Evolutionary conservation across 192 early-diverging fungal species (phyloP).

Genomic region (Backusella morwellensis): DNA sequence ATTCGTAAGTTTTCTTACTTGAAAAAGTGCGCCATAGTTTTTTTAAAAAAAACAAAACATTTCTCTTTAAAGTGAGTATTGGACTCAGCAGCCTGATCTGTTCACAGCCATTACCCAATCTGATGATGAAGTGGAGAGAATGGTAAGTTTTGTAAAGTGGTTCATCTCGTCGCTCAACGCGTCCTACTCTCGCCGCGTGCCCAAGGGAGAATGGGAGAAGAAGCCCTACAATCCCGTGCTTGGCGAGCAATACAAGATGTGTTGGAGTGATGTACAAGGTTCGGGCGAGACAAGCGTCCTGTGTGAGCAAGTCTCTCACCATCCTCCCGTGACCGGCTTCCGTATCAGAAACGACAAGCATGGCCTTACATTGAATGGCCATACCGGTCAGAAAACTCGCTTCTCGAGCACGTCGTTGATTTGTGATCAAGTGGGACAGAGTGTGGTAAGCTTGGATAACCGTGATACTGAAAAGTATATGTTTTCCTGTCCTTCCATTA

Average conservation of each 20-base stretch:
- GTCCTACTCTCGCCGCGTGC: conserved; percentile 67
- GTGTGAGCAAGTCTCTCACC: conserved; percentile 51
- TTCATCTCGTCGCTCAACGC: conserved; percentile 80
- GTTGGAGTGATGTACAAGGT: conserved; percentile 51
- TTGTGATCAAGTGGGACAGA: conserved; percentile 70
- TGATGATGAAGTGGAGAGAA: conserved; percentile 56
- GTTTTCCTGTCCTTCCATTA: conserved; percentile 67
- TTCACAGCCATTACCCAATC: conserved; percentile 67
- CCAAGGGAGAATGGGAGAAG: conserved; percentile 73
- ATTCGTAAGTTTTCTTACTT: conserved; percentile 42
- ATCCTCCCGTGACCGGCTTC: conserved; percentile 44
- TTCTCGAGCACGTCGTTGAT: conserved; percentile 74
- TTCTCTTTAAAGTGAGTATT: conserved; percentile 46
- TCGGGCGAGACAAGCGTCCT: conserved; percentile 44
- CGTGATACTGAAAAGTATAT: conserved; percentile 58
- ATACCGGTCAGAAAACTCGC: conserved; percentile 49
- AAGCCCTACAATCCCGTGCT: conserved; percentile 51
- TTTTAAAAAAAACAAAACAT: background rate
- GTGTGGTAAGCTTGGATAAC: conserved; percentile 46
- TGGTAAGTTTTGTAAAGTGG: conserved; percentile 69
- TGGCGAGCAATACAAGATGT: conserved; percentile 48
- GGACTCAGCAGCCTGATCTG: conserved; percentile 58
- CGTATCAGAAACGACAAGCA: conserved; percentile 50
- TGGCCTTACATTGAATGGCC: conserved; percentile 24
- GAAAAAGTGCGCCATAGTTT: conserved; percentile 16